phyloP scores from a whole-genome alignment of 208 protist species.

The Acanthamoeba healyi region DNA sequence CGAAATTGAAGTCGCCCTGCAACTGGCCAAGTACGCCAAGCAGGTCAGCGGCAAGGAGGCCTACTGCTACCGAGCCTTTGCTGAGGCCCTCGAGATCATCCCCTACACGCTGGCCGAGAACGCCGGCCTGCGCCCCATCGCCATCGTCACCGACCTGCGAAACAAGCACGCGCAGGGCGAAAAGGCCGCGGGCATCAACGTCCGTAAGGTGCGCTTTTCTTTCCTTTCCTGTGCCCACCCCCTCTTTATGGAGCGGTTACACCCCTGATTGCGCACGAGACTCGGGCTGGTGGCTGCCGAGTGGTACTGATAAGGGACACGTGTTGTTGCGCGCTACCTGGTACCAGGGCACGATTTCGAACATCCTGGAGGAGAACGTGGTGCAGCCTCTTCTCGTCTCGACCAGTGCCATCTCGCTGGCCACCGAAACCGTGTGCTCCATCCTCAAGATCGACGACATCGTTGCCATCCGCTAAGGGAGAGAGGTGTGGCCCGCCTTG shows the following conservation, averaged over 20 bases:
- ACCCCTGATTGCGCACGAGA: too few relatives aligned
- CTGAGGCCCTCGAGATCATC: slow-evolving; percentile 98
- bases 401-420: slow-evolving; percentile 96
- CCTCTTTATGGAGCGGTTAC: too few relatives aligned
- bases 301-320: background rate
- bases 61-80: slow-evolving; percentile 97
- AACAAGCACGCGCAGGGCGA: slow-evolving; percentile 96
- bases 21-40: slow-evolving; percentile 95
- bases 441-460: slow-evolving; percentile 99
- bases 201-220: slow-evolving; percentile 91
- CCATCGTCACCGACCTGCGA: slow-evolving; percentile 98
- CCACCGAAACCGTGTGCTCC: slow-evolving; percentile 98
- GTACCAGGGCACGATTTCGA: slow-evolving; percentile 94
- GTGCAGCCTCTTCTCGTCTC: slow-evolving; percentile 98
- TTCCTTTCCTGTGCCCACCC: background rate
- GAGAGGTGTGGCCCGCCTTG: too few relatives aligned
- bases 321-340: background rate
- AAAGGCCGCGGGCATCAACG: slow-evolving; percentile 94
- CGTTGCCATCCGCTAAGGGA: slow-evolving; percentile 70
- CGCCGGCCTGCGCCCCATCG: slow-evolving; percentile 98
- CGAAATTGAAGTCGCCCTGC: slow-evolving; percentile 96
- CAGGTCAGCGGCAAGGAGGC: slow-evolving; percentile 91
- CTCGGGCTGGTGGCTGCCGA: background rate
- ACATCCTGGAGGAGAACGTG: slow-evolving; percentile 99
- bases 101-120: slow-evolving; percentile 99